Base-by-base conservation (phyloP, 2,329 filamentous ascomycete species). In the Leptographium procerum region DNA sequence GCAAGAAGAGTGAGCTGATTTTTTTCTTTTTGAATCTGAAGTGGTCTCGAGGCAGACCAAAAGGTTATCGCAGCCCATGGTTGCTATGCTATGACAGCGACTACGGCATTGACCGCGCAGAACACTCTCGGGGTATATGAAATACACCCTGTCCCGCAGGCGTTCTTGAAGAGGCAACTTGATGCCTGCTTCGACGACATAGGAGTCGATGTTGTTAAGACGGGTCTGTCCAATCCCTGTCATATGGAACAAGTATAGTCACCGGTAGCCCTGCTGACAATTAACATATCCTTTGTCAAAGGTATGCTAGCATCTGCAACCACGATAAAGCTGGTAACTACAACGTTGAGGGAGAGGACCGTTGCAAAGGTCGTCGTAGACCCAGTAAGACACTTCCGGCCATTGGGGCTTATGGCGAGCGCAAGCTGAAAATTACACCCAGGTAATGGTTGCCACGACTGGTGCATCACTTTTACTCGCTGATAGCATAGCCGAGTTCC, bases 1-100 rank as follows among this genome's bases (percentile, higher is more conserved):
- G n/a, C 14, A 28, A 4, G 33, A 54, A 1, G 19, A 36, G n/a
- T 10, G 7, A 29, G 28, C 34, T 59, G 36, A n/a, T 28, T 50
- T 29, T 40, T 24, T 40, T 52, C 40, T 43, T 9, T 8, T 43
- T 19, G 40, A 8, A 19, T 9, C 33, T 28, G 14, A 34, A 96
- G 91, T 58, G 94, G 92, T 56, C 83, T 99, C 36, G 92, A 99
- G 72, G 94, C 92, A 45, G 92, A 97, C 70, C 91, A 97, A 69
- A 95, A 96, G 70, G 91, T 95, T 61, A 87, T 96, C 61, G 88
- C 91, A 51, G 89, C 89, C 22, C 91, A 97, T 80, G 86, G 87
- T 60, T 94, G 89, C 74, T 97, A 97, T 77, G 91, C 90, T 60
- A 95, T 96, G 85, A 96, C 92, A 55, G 90, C 91, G 26, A 96